phyloP scores from a whole-genome alignment of 768 basidiomycete species.

The Saitozyma sp. region DNA sequence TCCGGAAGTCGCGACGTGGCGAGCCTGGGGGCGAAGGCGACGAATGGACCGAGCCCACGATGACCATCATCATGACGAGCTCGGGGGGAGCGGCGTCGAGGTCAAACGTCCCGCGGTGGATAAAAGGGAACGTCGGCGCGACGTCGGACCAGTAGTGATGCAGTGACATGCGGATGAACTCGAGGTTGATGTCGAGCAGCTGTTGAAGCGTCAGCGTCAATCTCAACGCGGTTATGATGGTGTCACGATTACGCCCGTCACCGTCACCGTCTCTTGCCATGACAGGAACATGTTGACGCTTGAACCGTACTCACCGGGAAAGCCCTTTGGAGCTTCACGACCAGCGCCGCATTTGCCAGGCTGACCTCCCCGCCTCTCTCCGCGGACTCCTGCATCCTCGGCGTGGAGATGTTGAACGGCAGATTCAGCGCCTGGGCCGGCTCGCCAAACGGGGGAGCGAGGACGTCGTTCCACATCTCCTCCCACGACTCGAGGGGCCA shows the following conservation, averaged over 20 bases:
- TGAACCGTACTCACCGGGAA: constrained; percentile 23
- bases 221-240: neutral
- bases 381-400: constrained; percentile 25
- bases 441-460: constrained; percentile 24
- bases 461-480: constrained; percentile 9
- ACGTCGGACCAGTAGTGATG: constrained; percentile 26
- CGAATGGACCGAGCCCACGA: constrained; percentile 25
- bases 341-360: constrained; percentile 11
- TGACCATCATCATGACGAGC: constrained; percentile 37
- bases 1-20: constrained; percentile 11
- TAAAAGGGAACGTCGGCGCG: constrained; percentile 37
- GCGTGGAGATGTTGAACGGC: constrained; percentile 10
- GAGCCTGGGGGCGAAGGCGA: neutral
- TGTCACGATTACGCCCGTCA: neutral
- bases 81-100: constrained; percentile 22
- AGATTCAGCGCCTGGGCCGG: constrained; percentile 12
- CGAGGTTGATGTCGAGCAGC: constrained; percentile 21
- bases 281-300: neutral
- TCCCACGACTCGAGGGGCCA: constrained; percentile 27
- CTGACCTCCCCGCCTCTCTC: constrained; percentile 21
- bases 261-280: neutral
- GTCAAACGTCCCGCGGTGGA: constrained; percentile 43
- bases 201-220: neutral
- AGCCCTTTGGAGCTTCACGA: constrained; percentile 12
- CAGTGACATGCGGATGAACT: constrained; percentile 15